Evolutionary conservation across 2,329 filamentous ascomycete species (phyloP).

Genomic region (Aspergillus novoparasiticus): DNA sequence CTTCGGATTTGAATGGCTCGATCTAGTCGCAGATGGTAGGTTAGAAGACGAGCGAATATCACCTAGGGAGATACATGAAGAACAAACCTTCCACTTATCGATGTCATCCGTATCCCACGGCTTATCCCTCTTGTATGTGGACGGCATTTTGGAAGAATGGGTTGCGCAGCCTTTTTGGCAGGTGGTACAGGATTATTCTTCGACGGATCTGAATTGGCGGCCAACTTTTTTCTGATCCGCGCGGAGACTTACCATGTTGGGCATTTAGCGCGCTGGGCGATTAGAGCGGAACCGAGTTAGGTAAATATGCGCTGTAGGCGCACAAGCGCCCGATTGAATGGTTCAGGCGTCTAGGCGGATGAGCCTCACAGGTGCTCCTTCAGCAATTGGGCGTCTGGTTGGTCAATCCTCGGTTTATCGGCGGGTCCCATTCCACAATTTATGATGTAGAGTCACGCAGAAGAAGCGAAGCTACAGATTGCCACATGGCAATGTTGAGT

Average conservation of each 20-base stretch:
- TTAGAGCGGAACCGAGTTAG: slow-evolving; percentile 11
- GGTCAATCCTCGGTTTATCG: neutral
- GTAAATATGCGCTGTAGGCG: slow-evolving; percentile 17
- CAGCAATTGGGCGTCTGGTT: neutral
- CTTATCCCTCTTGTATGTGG: slow-evolving; percentile 85
- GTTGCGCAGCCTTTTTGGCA: neutral
- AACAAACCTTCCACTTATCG: slow-evolving; percentile 83
- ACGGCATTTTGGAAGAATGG: slow-evolving; percentile 66
- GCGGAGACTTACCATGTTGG: slow-evolving; percentile 26
- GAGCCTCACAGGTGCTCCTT: neutral
- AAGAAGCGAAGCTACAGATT: neutral
- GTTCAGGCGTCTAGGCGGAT: slow-evolving; percentile 10
- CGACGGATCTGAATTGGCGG: slow-evolving; percentile 12
- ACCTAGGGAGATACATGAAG: neutral
- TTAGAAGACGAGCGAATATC: slow-evolving; percentile 7
- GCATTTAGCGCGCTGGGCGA: slow-evolving; percentile 4
- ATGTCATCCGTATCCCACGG: slow-evolving; percentile 97
- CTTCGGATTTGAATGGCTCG: slow-evolving; percentile 79
- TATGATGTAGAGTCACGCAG: neutral
- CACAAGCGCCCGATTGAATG: slow-evolving; percentile 20
- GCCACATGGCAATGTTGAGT: neutral
- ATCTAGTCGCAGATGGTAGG: slow-evolving; percentile 50
- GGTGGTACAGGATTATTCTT: neutral
- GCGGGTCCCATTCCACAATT: slow-evolving; percentile 6
- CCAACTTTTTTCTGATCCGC: slow-evolving; percentile 26